phyloP scores from a whole-genome alignment of 768 basidiomycete genomes.

The Tricholoma flavovirens region DNA sequence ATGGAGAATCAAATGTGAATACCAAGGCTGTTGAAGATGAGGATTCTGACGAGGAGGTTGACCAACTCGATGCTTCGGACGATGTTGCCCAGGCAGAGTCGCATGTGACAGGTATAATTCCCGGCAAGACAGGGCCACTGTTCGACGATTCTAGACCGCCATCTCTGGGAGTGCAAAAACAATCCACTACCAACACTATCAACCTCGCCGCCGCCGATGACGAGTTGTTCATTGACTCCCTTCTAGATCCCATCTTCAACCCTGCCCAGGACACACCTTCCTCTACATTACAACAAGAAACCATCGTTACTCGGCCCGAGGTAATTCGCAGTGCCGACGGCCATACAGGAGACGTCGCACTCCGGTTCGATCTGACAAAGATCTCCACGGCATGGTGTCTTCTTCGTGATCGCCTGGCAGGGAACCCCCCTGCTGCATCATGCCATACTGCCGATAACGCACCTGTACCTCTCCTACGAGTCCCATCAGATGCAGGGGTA shows the following conservation, averaged over 20 bases:
- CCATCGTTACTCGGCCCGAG: slow-evolving; percentile 30
- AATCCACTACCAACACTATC: slow-evolving; percentile 6
- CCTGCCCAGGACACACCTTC: slow-evolving; percentile 9
- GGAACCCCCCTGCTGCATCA: neutral
- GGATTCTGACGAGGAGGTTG: neutral
- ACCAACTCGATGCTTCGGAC: neutral
- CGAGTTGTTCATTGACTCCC: slow-evolving; percentile 18
- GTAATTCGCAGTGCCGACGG: slow-evolving; percentile 30
- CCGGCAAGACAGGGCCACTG: too few relatives aligned
- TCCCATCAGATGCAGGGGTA: slow-evolving; percentile 34
- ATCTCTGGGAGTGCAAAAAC: slow-evolving; percentile 4
- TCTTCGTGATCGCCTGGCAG: slow-evolving; percentile 3
- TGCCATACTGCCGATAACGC: neutral
- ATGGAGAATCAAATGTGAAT: slow-evolving; percentile 2
- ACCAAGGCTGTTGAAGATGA: neutral
- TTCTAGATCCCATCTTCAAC: slow-evolving; percentile 13
- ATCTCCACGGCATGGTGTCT: slow-evolving; percentile 21
- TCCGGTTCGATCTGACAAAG: slow-evolving; percentile 30
- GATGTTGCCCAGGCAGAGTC: neutral
- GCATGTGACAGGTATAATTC: neutral
- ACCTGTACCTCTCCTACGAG: slow-evolving; percentile 1
- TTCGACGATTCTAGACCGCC: neutral
- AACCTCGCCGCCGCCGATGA: slow-evolving; percentile 13
- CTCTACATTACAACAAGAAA: slow-evolving; percentile 10
- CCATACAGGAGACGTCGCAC: slow-evolving; percentile 17